phyloP scores from a whole-genome alignment of 176 grass and related monocot genomes.

The Stipa capillata region DNA sequence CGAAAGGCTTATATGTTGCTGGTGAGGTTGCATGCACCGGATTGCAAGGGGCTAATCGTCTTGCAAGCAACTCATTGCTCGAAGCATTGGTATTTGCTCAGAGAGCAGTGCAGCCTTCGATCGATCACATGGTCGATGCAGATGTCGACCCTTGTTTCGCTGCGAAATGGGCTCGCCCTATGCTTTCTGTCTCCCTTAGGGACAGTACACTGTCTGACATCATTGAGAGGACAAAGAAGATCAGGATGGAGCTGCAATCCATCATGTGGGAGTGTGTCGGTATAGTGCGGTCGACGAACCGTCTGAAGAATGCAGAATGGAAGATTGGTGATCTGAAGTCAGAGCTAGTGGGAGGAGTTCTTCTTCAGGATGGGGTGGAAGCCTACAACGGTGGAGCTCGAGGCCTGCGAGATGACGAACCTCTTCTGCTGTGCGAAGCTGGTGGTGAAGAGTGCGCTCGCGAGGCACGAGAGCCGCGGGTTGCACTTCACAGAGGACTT shows the following conservation, averaged over 20 bases:
- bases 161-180: constrained; percentile 46
- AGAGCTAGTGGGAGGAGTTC: constrained; percentile 78
- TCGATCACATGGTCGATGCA: constrained; percentile 57
- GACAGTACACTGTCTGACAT: constrained; percentile 43
- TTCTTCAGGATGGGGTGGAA: constrained; percentile 75
- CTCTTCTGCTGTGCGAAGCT: constrained; percentile 87
- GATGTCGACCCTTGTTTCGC: constrained; percentile 24
- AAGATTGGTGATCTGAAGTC: constrained; percentile 81
- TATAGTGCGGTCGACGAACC: constrained; percentile 78
- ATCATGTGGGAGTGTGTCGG: constrained; percentile 95
- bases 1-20: constrained; percentile 80
- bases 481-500: constrained; percentile 95
- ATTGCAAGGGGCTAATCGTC: constrained; percentile 89
- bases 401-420: constrained; percentile 89
- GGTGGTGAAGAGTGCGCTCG: constrained; percentile 77
- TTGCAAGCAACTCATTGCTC: constrained; percentile 94
- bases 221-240: constrained; percentile 47
- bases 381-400: constrained; percentile 63
- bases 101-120: constrained; percentile 79
- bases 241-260: constrained; percentile 61
- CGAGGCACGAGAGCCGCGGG: constrained; percentile 76
- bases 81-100: constrained; percentile 92
- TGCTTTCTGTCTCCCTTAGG: constrained; percentile 38
- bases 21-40: constrained; percentile 95
- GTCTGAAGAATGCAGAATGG: constrained; percentile 91